Evolutionary conservation across 352 stramenopile genomes (phyloP).

Genomic region (Saprolegnia diclina): DNA sequence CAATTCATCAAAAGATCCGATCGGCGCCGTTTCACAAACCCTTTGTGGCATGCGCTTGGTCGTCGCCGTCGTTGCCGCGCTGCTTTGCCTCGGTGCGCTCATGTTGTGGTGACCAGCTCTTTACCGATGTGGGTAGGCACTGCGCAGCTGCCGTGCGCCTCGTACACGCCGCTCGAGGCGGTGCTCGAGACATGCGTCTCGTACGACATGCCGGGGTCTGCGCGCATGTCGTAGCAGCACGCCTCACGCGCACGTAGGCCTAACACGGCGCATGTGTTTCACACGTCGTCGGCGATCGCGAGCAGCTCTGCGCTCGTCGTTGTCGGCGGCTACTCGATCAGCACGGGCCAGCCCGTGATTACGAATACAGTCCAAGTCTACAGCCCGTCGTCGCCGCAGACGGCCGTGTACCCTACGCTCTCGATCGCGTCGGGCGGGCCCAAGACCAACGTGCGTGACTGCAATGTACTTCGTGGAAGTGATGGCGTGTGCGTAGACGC

Average conservation of each 20-base stretch:
- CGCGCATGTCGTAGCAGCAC: neutral
- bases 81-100: no score
- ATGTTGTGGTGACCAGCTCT: no score
- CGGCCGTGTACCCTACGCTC: neutral
- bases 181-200: neutral
- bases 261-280: constrained; percentile 21
- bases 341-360: constrained; percentile 24
- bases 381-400: neutral
- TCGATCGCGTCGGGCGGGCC: constrained; percentile 6
- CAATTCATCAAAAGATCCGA: no score
- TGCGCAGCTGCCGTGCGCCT: neutral
- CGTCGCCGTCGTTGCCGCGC: no score
- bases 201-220: neutral
- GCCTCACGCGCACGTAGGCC: constrained; percentile 5
- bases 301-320: neutral
- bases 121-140: no score
- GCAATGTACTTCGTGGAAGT: neutral
- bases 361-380: constrained; percentile 20
- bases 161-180: neutral
- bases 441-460: constrained; percentile 2
- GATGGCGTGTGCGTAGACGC: constrained; percentile 2
- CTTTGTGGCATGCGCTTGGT: no score
- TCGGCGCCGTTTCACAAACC: no score
- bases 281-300: constrained; percentile 14
- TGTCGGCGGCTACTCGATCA: constrained; percentile 23